A percentile compares a stretch with the other conserved stretches of the same genome.
These are phyloP conservation scores for Diutina neorugosa DNA, from an alignment of 1,139 yeast species.

Conservation along the genomic window DNA sequence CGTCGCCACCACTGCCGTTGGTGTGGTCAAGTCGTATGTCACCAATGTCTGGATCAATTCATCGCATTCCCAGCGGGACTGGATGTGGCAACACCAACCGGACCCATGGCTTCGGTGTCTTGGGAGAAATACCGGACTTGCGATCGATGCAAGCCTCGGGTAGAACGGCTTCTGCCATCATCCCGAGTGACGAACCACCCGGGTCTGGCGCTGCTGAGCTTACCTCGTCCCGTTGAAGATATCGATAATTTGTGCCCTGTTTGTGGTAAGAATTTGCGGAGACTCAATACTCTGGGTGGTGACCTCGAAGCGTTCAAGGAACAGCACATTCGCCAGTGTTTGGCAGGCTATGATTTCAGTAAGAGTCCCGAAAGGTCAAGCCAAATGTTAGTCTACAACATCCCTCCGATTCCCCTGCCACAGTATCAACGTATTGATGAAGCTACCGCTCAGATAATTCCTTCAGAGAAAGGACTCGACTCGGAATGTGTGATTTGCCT, in stretches of 20 bases:
- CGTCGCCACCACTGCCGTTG: conserved; percentile 88
- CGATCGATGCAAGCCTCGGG: conserved; percentile 54
- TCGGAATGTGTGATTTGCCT: conserved; percentile 88
- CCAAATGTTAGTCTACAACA: conserved; percentile 74
- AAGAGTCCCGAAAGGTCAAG: conserved; percentile 28
- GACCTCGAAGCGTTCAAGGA: conserved; percentile 42
- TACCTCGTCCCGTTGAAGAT: conserved; percentile 11
- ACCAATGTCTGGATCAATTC: conserved; percentile 42
- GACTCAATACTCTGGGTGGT: conserved; percentile 24
- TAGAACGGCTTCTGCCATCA: conserved; percentile 36
- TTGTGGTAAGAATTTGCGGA: conserved; percentile 40
- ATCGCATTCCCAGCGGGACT: conserved; percentile 32
- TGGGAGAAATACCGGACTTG: conserved; percentile 48
- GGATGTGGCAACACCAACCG: conserved; percentile 19
- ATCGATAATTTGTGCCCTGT: conserved; percentile 28
- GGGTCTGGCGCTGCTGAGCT: neutral
- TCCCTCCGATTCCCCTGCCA: conserved; percentile 45
- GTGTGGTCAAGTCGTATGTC: conserved; percentile 73
- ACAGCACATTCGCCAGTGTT: conserved; percentile 58
- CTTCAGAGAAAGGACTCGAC: conserved; percentile 16
- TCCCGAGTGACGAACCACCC: conserved; percentile 4
- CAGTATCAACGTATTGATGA: conserved; percentile 22
- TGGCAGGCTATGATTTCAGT: conserved; percentile 50
- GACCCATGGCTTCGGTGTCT: conserved; percentile 15
- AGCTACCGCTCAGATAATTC: neutral